These are phyloP conservation scores for Multifurca ochricompacta DNA, from an alignment of 768 basidiomycete species.

Conservation along the genomic window DNA sequence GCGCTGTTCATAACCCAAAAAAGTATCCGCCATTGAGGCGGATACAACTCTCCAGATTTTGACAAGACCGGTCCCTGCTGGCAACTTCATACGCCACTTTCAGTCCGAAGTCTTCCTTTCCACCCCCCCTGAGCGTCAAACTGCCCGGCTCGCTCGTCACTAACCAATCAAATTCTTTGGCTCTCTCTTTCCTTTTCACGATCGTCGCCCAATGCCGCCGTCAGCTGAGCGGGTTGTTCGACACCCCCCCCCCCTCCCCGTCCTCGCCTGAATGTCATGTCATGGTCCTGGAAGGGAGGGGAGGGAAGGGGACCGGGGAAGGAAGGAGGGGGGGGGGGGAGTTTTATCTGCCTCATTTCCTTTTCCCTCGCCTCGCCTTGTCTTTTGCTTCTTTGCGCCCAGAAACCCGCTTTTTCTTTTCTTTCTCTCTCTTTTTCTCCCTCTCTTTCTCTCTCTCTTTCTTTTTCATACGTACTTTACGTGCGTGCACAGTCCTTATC, in stretches of 20 bases:
- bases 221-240: conserved; percentile 9
- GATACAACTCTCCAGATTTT: conserved; percentile 8
- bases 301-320: too few species aligned
- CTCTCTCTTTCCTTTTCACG: conserved; percentile 1
- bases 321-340: too few species aligned
- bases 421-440: too few species aligned
- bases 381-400: conserved; percentile 17
- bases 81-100: conserved; percentile 14
- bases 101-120: conserved; percentile 5
- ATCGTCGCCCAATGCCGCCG: conserved; percentile 10
- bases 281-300: too few species aligned
- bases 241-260: not conserved
- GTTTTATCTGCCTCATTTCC: conserved; percentile 17
- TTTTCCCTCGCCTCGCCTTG: conserved; percentile 4
- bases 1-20: not conserved
- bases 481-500: conserved; percentile 13
- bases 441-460: too few species aligned
- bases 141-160: conserved; percentile 12
- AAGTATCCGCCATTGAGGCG: not conserved
- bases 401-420: too few species aligned
- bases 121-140: conserved; percentile 15
- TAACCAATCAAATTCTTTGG: conserved; percentile 3
- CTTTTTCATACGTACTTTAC: conserved; percentile 15
- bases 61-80: conserved; percentile 10
- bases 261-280: conserved; percentile 15